Percentiles rank a stretch among this genome's conserved stretches.
Evolutionary conservation across 1,284 basidiomycete genomes (phyloP).

Genomic region (Exobasidium rhododendri): DNA sequence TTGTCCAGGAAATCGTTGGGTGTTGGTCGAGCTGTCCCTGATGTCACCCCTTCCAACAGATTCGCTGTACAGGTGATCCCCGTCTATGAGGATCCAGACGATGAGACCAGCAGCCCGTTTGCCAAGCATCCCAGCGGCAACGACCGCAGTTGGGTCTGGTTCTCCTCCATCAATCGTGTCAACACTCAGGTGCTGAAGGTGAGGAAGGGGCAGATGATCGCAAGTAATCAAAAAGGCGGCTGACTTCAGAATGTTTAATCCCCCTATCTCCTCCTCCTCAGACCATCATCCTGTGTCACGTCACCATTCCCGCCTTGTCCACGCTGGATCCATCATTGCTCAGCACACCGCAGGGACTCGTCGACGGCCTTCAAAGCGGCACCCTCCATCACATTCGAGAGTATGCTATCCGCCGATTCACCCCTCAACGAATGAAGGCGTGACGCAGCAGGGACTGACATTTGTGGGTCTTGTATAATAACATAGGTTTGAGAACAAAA

Average conservation of each 20-base stretch:
- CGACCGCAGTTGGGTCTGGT: slow-evolving; percentile 83
- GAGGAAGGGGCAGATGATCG: slow-evolving; percentile 13
- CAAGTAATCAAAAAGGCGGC: slow-evolving; percentile 62
- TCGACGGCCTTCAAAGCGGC: slow-evolving; percentile 62
- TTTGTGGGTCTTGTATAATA: no score
- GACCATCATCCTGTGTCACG: slow-evolving; percentile 48
- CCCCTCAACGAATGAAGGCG: slow-evolving; percentile 87
- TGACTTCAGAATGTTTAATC: slow-evolving; percentile 66
- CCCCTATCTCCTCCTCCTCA: neutral
- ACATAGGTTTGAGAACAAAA: no score
- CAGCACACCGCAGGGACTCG: slow-evolving; percentile 58
- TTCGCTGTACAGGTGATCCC: slow-evolving; percentile 86
- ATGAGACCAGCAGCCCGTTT: slow-evolving; percentile 59
- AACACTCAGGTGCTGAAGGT: slow-evolving; percentile 91
- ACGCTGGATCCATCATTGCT: slow-evolving; percentile 21
- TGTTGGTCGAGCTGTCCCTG: neutral
- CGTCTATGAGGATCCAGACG: slow-evolving; percentile 76
- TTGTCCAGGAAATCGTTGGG: slow-evolving; percentile 58
- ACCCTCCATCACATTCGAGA: slow-evolving; percentile 69
- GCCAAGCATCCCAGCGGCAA: slow-evolving; percentile 35
- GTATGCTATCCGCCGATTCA: slow-evolving; percentile 78
- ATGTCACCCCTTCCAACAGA: no score
- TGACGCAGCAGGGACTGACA: no score
- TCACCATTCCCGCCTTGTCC: slow-evolving; percentile 39
- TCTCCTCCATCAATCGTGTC: slow-evolving; percentile 93